Conservation (phyloP, 306 rosid species). For the Gynostemma pentaphyllum region DNA sequence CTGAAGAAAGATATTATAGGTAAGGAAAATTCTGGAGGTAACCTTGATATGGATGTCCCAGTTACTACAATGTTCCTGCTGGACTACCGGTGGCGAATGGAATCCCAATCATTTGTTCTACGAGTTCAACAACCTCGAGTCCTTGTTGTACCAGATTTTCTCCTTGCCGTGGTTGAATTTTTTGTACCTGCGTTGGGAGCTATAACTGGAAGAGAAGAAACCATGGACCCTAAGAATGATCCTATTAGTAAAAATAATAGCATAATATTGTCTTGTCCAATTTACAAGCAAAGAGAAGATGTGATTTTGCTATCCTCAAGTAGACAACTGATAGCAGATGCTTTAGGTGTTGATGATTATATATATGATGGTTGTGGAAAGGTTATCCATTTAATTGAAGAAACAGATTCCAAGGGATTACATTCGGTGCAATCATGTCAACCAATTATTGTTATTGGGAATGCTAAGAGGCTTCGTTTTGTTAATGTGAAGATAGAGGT, state of each 20-base stretch:
- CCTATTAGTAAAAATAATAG: conserved; percentile 52
- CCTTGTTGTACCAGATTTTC: conserved; percentile 95
- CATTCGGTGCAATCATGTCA: conserved; percentile 37
- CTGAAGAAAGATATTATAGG: conserved; percentile 35
- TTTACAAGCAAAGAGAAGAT: conserved; percentile 71
- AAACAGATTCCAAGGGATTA: conserved; percentile 47
- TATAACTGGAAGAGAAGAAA: conserved; percentile 90
- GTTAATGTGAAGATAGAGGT: conserved; percentile 90
- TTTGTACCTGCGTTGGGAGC: conserved; percentile 87
- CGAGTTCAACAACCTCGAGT: conserved; percentile 94
- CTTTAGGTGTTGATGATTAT: conserved; percentile 60
- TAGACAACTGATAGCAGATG: conserved; percentile 73
- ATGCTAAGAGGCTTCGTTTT: conserved; percentile 79
- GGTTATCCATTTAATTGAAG: conserved; percentile 49
- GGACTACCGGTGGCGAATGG: conserved; percentile 83
- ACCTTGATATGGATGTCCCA: conserved; percentile 44
- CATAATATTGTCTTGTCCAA: conserved; percentile 49
- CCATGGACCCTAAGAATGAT: conserved; percentile 76
- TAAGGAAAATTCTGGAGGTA: conserved; percentile 32
- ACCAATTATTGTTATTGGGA: conserved; percentile 79
- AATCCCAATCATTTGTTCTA: conserved; percentile 72
- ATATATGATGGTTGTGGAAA: conserved; percentile 94
- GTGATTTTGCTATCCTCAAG: conserved; percentile 70
- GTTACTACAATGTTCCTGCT: conserved; percentile 78
- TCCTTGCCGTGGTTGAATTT: conserved; percentile 88